A percentile compares a stretch with the other conserved stretches of the same genome.
Conservation (phyloP, 306 rosid genomes). For the Delonix regia region DNA sequence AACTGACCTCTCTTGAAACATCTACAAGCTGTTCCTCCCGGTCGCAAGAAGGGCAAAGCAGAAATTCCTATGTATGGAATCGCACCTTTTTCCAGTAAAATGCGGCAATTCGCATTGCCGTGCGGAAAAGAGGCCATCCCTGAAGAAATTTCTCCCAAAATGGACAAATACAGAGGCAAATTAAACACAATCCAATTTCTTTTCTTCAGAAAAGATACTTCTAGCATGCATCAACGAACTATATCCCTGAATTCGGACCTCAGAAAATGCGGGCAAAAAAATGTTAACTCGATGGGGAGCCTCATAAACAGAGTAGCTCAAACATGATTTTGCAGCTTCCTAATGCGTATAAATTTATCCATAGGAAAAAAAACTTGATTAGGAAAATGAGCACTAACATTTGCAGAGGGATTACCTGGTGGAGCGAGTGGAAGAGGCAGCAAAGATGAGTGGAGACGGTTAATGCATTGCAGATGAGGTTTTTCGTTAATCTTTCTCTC, state of each 20-base stretch:
- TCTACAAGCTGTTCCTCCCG: slow-evolving; percentile 37
- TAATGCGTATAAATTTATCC: neutral
- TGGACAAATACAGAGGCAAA: neutral
- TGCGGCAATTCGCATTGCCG: slow-evolving; percentile 48
- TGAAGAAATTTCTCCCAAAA: slow-evolving; percentile 26
- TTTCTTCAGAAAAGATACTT: neutral
- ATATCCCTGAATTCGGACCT: neutral
- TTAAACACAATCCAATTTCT: no score
- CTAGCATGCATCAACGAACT: neutral
- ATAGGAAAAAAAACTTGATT: neutral
- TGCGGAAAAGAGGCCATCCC: slow-evolving; percentile 53
- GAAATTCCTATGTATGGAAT: slow-evolving; percentile 44
- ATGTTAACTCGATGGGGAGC: neutral
- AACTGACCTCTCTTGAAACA: slow-evolving; percentile 58
- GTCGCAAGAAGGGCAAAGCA: slow-evolving; percentile 52
- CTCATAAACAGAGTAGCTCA: neutral
- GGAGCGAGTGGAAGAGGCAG: neutral
- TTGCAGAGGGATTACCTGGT: slow-evolving; percentile 14
- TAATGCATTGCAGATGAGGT: slow-evolving; percentile 16
- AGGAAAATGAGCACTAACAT: neutral
- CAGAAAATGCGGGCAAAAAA: neutral
- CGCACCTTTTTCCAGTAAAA: slow-evolving; percentile 42
- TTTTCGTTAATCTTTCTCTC: neutral
- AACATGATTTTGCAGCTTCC: neutral
- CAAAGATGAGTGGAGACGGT: slow-evolving; percentile 30